A percentile compares a stretch with the other conserved stretches of the same genome.
These are phyloP conservation scores for Fusarium metavorans DNA, from an alignment of 2,329 filamentous ascomycete species.

Conservation along the genomic window DNA sequence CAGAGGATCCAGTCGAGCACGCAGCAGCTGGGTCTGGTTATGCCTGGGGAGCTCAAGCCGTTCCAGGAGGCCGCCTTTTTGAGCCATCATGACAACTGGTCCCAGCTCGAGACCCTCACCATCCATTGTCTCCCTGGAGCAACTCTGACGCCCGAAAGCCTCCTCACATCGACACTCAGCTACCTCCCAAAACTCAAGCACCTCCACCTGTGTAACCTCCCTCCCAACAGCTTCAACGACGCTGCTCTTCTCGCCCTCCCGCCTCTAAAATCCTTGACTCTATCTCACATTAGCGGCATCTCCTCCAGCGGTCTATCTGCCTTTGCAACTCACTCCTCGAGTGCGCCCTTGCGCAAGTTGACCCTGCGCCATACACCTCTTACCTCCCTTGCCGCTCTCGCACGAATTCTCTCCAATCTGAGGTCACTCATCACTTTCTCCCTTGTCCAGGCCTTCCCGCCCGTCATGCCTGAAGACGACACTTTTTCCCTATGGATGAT, in stretches of 20 bases:
- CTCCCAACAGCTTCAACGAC: constrained; percentile 69
- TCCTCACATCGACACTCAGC: constrained; percentile 63
- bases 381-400: constrained; percentile 67
- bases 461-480: constrained; percentile 66
- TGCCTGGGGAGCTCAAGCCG: constrained; percentile 44
- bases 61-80: constrained; percentile 59
- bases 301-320: constrained; percentile 67
- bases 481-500: constrained; percentile 70
- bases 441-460: constrained; percentile 66
- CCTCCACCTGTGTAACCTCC: constrained; percentile 70
- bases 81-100: constrained; percentile 66
- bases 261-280: constrained; percentile 64
- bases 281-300: constrained; percentile 68
- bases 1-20: constrained; percentile 49
- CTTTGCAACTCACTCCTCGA: constrained; percentile 64
- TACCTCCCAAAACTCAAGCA: constrained; percentile 67
- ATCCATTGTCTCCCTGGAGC: constrained; percentile 70
- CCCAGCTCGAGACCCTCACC: constrained; percentile 65
- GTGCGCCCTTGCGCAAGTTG: constrained; percentile 60
- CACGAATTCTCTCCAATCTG: constrained; percentile 70
- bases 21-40: constrained; percentile 48
- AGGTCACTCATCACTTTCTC: constrained; percentile 61
- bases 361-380: constrained; percentile 69
- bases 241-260: constrained; percentile 66
- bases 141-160: constrained; percentile 62